Evolutionary conservation across 495 filamentous ascomycete genomes (phyloP).

Genomic region (Clohesyomyces aquaticus): DNA sequence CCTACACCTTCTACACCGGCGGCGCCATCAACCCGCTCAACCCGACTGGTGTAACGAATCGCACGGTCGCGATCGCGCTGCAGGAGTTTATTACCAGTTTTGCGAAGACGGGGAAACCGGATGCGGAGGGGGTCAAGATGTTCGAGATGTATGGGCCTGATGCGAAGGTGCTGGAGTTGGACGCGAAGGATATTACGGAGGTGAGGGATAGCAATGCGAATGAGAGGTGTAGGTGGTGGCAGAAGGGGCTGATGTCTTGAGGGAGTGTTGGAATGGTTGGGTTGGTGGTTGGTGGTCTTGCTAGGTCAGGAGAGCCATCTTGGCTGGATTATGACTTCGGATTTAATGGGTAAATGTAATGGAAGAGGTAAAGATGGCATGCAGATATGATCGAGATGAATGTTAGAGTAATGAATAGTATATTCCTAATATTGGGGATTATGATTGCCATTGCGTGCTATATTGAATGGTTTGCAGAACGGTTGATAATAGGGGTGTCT

Average conservation of each 20-base stretch:
- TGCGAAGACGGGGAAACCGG: conserved; percentile 53
- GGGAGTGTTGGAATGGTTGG: too few species aligned
- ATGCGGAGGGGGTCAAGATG: conserved; percentile 47
- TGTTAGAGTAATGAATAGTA: too few species aligned
- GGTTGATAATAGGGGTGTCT: too few species aligned
- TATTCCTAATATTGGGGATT: too few species aligned
- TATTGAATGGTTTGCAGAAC: too few species aligned
- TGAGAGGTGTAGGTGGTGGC: conserved; percentile 54
- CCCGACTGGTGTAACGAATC: conserved; percentile 46
- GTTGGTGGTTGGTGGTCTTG: neutral
- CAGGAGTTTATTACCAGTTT: conserved; percentile 67
- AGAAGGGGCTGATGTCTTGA: conserved; percentile 47
- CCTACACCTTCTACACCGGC: conserved; percentile 54
- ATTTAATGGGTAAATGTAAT: too few species aligned
- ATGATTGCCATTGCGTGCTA: too few species aligned
- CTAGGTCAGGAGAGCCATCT: too few species aligned
- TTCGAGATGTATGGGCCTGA: conserved; percentile 46
- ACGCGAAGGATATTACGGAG: conserved; percentile 48
- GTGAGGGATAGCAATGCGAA: conserved; percentile 54
- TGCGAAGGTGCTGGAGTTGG: conserved; percentile 51
- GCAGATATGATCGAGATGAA: too few species aligned
- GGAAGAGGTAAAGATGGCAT: too few species aligned
- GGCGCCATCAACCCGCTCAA: conserved; percentile 13
- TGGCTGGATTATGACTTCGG: too few species aligned
- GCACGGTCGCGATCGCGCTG: conserved; percentile 55